Evolutionary conservation across 257 asterid genomes (phyloP).

Genomic region (Jaltomata sinuosa): DNA sequence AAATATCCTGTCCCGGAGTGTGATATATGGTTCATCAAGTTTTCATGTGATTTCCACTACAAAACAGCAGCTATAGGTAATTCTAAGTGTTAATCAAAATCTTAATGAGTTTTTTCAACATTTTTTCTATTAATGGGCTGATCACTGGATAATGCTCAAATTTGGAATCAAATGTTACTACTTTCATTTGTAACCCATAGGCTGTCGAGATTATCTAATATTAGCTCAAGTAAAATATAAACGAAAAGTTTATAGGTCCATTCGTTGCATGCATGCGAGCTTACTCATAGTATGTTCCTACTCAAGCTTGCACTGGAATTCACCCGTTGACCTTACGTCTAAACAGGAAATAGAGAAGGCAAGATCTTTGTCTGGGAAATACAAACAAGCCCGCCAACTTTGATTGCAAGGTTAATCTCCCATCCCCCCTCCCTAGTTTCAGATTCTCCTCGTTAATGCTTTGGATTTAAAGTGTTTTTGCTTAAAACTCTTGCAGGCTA

Average conservation of each 20-base stretch:
- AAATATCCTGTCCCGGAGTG: slow-evolving; percentile 97
- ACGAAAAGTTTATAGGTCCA: neutral
- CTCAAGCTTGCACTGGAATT: neutral
- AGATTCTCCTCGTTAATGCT: neutral
- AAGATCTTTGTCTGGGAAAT: slow-evolving; percentile 92
- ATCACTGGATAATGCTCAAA: neutral
- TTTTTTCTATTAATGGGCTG: neutral
- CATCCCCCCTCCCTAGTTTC: neutral
- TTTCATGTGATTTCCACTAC: slow-evolving; percentile 82
- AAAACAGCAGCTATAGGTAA: slow-evolving; percentile 82
- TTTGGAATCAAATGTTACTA: neutral
- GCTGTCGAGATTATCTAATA: neutral
- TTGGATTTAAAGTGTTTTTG: neutral
- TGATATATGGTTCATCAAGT: slow-evolving; percentile 97
- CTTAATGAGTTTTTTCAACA: neutral
- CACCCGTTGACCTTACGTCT: neutral
- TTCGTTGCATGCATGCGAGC: neutral
- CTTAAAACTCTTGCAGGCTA: slow-evolving; percentile 42
- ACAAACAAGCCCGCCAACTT: slow-evolving; percentile 82
- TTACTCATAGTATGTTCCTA: neutral
- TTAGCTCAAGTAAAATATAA: neutral
- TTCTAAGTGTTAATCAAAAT: neutral
- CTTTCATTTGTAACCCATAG: neutral
- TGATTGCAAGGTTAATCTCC: slow-evolving; percentile 56
- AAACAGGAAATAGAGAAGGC: slow-evolving; percentile 89